Evolutionary conservation across 2,329 filamentous ascomycete genomes (phyloP), one percentile per base, ranked within the genome.

Genomic region (Phaeomoniella chlamydospora): DNA sequence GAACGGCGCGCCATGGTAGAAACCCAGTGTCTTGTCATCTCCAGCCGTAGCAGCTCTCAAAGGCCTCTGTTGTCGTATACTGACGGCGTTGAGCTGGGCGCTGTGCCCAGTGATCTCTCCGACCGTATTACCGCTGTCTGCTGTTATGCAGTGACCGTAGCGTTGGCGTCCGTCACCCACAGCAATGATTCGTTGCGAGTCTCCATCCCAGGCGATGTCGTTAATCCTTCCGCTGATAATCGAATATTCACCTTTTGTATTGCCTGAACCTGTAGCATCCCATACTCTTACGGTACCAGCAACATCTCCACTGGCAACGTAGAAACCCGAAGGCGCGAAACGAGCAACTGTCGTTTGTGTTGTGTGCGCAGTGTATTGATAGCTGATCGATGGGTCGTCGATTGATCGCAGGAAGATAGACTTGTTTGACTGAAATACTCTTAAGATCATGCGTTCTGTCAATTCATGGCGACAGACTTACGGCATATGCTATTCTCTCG

Each of bases 181-280:
- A 3, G 88, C 90, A 50, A 96, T 94, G 52, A 98, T 80, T 34
- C 90, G 80, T 64, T 94, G 87, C 41, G 83, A 93, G 59, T 98
- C 90, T 39, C 87, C 88, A 51, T 96, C 90, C 87, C 90, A 98
- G 1, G 86, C 88, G 45, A 98, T 75, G 56, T 98, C 90, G 55
- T 94, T 93, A 61, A 98, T 88, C 37, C 84, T 80, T 10, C 90
- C 90, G 19, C 83, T 86, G 51, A 96, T 87, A 59, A 96, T 94
- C 52, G 77, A 72, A 60, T 94, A 96, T 59, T 96, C 88, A 46
- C 87, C 84, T 59, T 92, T 93, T 32, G 85, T 94, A 6, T 12
- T 18, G 18, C 45, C 47, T 3, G 43, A 43, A 32, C 86, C 86
- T 47, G 85, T 83, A 37, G 88, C 79, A 56, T 96, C 88, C 90